phyloP scores from a whole-genome alignment of 345 rosid species.

The Schrenkiella parvula region DNA sequence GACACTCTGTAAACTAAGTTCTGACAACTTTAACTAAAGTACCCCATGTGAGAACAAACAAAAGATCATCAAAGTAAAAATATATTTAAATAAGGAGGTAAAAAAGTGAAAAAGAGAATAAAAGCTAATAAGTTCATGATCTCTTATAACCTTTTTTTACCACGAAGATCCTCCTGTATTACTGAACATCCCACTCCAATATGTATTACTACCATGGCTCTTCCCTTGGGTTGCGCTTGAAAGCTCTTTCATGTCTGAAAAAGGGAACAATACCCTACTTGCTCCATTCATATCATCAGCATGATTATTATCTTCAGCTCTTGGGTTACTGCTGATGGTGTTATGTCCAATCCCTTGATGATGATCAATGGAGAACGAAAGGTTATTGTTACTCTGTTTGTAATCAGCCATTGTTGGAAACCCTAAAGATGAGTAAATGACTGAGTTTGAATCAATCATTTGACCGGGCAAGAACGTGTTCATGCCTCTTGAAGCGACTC shows the following conservation, averaged over 20 bases:
- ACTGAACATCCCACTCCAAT: slow-evolving; percentile 37
- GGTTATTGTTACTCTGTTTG: slow-evolving; percentile 26
- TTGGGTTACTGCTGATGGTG: slow-evolving; percentile 21
- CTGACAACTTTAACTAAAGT: slow-evolving; percentile 39
- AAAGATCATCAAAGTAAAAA: slow-evolving; percentile 31
- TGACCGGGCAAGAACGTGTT: slow-evolving; percentile 35
- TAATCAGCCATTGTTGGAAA: slow-evolving; percentile 33
- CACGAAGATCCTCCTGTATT: slow-evolving; percentile 35
- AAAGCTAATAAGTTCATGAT: slow-evolving; percentile 4
- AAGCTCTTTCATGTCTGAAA: slow-evolving; percentile 36
- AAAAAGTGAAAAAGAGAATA: slow-evolving; percentile 1
- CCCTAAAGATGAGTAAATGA: slow-evolving; percentile 34
- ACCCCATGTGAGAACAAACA: slow-evolving; percentile 36
- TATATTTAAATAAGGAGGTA: slow-evolving; percentile 15
- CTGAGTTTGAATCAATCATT: slow-evolving; percentile 35
- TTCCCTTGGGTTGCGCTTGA: slow-evolving; percentile 28
- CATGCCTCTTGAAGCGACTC: slow-evolving; percentile 35
- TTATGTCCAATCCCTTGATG: slow-evolving; percentile 30
- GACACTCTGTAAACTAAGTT: slow-evolving; percentile 29
- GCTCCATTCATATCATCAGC: slow-evolving; percentile 27
- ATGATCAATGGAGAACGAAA: slow-evolving; percentile 31
- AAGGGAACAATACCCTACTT: slow-evolving; percentile 35
- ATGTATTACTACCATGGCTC: slow-evolving; percentile 27
- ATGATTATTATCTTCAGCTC: slow-evolving; percentile 13
- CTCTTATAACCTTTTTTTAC: slow-evolving; percentile 23